Evolutionary conservation across 2,329 filamentous ascomycete species (phyloP), one percentile per base, ranked within the genome.

Genomic region (Trichoderma afroharzianum): DNA sequence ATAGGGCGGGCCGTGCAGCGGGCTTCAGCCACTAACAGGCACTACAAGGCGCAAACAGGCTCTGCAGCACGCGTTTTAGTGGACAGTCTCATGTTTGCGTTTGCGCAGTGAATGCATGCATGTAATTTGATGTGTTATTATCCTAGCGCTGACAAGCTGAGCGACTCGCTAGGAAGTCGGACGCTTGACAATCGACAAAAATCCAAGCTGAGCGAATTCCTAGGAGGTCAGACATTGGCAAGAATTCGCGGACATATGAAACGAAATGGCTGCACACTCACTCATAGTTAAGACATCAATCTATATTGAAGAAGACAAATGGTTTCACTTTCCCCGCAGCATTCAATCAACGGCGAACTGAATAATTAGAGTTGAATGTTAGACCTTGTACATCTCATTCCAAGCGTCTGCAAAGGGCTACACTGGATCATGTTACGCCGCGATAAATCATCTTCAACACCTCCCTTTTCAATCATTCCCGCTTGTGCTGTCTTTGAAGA

Each of bases 1-100:
- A 77, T 47, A 24, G 14, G 36, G 36, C 53, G 64, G 53, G 32
- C 50, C 50, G 32, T 26, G 63, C 24, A 63, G 33, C 18, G 57
- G 28, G 18, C 21, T 59, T n/a, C 28, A 59, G 57, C 57, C 57
- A 59, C 57, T 59, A 55, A 24, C 50, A 39, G 57, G 28, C 28
- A 12, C 57, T 59, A 59, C 28, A 59, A 24, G 57, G 43, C 43
- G 43, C 43, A 50, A 50, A 50, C 43, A 50, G 12, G 43, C 43
- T 12, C 43, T 50, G 43, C 43, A 50, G 57, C 57, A 59, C 57
- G 57, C 57, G 57, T 59, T 59, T 28, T 14, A 21, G 28, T 28
- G 18, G 28, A 9, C 57, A 14, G 15, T 55, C 50, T 55, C 8
- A 59, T 59, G 28, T 30, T 59, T 59, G 57, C 57, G 28, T 30